Base-by-base conservation (phyloP, 2,329 filamentous ascomycete genomes). In the Chaetomiaceae sp. region DNA sequence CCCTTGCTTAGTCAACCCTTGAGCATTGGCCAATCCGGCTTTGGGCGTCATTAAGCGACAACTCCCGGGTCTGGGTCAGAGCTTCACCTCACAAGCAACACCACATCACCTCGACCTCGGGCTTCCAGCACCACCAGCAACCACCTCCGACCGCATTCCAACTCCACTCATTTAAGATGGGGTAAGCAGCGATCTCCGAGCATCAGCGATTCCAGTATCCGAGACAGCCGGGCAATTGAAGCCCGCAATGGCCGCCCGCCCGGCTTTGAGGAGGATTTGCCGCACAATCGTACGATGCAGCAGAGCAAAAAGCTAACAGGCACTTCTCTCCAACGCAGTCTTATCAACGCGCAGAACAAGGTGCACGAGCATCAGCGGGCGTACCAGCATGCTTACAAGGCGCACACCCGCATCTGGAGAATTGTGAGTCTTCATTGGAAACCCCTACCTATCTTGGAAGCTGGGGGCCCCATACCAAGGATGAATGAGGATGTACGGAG, bases 311-410 rank as follows among this genome's bases (percentile, higher is more conserved):
- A 61, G 61, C 67, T 69, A 63, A 71, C 60, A 44, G 55, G 20
- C 21, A 6, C 20, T 20, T 20, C 56, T 57, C 45, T 51, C 38
- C 32, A 36, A 29, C 33, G 42, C 37, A 81, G 80, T 67, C 66
- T 85, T 68, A 62, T 90, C 75, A 76, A 88, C 80, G 84, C 85
- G 71, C 79, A 81, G 70, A 92, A 92, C 81, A 81, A 79, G 66
- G 87, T 91, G 65, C 86, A 86, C 53, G 66, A 86, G 68, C 79
- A 86, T 75, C 88, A 92, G 79, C 78, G 81, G 67, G 73, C 81
- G 64, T 90, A 89, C 77, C 87, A 90, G 76, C 75, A 79, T 61
- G 84, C 88, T 64, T 87, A 87, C 72, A 82, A 80, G 65, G 72
- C 75, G 59, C 81, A 85, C 70, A 75, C 83, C 62, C 83, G 88